These are phyloP conservation scores for Fusarium sp. DNA, from an alignment of 2,329 filamentous ascomycete species.

Conservation along the genomic window DNA sequence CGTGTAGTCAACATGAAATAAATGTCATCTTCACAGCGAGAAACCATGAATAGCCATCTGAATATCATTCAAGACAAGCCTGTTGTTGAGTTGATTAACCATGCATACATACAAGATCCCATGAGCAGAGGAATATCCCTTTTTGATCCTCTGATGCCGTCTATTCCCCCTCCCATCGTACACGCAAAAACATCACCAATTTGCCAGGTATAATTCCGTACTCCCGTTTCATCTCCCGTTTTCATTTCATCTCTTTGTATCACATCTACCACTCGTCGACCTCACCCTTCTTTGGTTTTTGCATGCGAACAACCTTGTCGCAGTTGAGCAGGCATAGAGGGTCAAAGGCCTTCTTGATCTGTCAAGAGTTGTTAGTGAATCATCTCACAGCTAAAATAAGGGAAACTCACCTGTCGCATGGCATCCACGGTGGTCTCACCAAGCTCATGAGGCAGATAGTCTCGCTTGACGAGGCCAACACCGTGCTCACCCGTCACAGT, in stretches of 20 bases:
- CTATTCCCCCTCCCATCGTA: constrained; percentile 31
- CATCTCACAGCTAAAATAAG: neutral
- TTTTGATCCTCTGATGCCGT: constrained; percentile 12
- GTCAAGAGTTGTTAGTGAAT: constrained; percentile 8
- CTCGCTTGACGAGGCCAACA: constrained; percentile 85
- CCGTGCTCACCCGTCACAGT: constrained; percentile 91
- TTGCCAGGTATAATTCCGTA: constrained; percentile 27
- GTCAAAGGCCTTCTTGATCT: constrained; percentile 86
- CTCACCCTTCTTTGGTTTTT: constrained; percentile 59
- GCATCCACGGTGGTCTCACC: constrained; percentile 80
- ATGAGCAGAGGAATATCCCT: neutral
- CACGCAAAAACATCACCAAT: constrained; percentile 17
- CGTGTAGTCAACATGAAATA: neutral
- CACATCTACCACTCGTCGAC: constrained; percentile 56
- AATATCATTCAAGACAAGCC: neutral
- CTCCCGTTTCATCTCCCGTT: neutral
- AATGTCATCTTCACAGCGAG: neutral
- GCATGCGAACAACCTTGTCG: constrained; percentile 75
- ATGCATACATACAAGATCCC: constrained; percentile 25
- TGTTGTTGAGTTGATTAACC: neutral
- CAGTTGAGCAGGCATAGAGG: constrained; percentile 77
- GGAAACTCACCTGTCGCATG: constrained; percentile 77
- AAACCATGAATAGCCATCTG: neutral
- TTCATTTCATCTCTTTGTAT: neutral
- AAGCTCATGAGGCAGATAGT: constrained; percentile 84